These are phyloP conservation scores for Diaporthe capsici DNA, from an alignment of 2,329 filamentous ascomycete genomes.

Conservation along the genomic window DNA sequence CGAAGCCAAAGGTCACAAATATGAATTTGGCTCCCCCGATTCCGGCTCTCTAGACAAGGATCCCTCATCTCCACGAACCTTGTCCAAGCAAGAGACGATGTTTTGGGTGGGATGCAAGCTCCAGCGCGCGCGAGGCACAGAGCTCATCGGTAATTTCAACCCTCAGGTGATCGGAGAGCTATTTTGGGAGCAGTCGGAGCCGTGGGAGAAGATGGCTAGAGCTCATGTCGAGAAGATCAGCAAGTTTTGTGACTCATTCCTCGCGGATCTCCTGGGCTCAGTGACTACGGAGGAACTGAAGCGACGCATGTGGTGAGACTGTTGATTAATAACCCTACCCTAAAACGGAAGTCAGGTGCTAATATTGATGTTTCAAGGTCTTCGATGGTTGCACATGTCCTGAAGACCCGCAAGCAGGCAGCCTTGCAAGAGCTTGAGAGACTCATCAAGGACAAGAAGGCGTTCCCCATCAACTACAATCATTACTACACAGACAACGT, in stretches of 20 bases:
- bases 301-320: too few relatives aligned
- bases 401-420: background rate
- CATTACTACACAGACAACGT: slow-evolving; percentile 37
- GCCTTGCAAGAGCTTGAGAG: background rate
- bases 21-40: background rate
- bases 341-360: too few relatives aligned
- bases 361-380: too few relatives aligned
- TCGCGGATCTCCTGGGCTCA: background rate
- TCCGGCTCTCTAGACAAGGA: too few relatives aligned
- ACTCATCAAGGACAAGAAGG: slow-evolving; percentile 18
- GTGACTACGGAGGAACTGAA: background rate
- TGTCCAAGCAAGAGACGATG: too few relatives aligned
- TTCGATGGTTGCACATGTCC: background rate
- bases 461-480: slow-evolving; percentile 30
- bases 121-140: background rate
- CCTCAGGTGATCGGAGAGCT: slow-evolving; percentile 13
- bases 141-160: slow-evolving; percentile 33
- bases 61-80: too few relatives aligned
- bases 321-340: too few relatives aligned
- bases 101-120: background rate
- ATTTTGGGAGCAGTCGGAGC: slow-evolving; percentile 34
- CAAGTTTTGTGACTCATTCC: background rate
- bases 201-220: background rate
- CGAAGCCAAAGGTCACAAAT: slow-evolving; percentile 8
- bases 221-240: background rate